Evolutionary conservation across 192 early-diverging fungal genomes (phyloP).

Genomic region (Geosiphon pyriformis): DNA sequence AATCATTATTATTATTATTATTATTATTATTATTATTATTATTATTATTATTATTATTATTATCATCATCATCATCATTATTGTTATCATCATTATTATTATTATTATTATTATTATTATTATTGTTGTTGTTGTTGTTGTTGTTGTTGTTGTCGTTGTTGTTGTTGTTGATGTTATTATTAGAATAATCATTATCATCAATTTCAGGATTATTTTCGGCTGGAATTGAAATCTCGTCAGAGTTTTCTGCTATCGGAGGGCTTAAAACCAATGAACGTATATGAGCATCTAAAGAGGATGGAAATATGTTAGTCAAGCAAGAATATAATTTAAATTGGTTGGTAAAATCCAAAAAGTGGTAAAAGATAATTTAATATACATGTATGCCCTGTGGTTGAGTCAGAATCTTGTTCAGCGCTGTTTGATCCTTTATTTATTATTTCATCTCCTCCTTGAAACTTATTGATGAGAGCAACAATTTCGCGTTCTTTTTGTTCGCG

Average conservation of each 20-base stretch:
- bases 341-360: no score
- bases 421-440: not conserved
- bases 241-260: slow-evolving; percentile 16
- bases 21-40: no score
- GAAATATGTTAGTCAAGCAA: no score
- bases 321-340: no score
- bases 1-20: no score
- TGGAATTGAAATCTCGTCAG: not conserved
- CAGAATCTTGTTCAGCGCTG: no score
- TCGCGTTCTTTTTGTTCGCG: not conserved
- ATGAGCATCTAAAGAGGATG: slow-evolving; percentile 6
- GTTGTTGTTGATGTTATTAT: not conserved
- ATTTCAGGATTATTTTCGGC: not conserved
- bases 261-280: not conserved
- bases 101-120: not conserved
- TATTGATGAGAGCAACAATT: not conserved
- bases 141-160: not conserved
- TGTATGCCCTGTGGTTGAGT: no score
- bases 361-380: no score
- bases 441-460: slow-evolving; percentile 15
- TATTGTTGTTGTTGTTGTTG: no score
- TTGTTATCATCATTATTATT: no score
- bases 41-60: no score
- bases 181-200: not conserved
- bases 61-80: no score